A percentile compares a stretch with the other conserved stretches of the same genome.
phyloP scores from a whole-genome alignment of 768 basidiomycete species.

The Collybiopsis luxurians region DNA sequence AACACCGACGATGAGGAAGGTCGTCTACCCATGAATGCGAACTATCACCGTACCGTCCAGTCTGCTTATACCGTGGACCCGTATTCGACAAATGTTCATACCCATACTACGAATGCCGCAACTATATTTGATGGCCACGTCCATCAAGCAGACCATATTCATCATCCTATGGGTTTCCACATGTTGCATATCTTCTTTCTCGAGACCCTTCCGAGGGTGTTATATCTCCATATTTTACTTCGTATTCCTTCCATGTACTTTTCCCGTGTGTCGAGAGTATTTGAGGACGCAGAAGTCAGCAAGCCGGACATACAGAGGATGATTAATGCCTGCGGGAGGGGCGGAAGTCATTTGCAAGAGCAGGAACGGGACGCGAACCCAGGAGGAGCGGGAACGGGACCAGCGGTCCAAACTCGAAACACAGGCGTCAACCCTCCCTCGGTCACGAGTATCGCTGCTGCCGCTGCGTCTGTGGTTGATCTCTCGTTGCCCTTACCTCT shows the following conservation, averaged over 20 bases:
- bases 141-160: neutral
- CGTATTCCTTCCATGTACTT: conserved; percentile 80
- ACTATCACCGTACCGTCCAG: neutral
- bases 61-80: neutral
- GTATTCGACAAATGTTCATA: neutral
- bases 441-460: conserved; percentile 2
- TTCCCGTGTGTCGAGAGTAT: conserved; percentile 71
- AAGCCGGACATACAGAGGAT: conserved; percentile 65
- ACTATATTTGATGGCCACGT: neutral
- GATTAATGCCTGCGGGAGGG: conserved; percentile 32
- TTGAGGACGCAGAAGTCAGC: conserved; percentile 77
- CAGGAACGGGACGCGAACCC: neutral
- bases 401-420: too few species aligned
- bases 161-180: neutral
- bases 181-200: conserved; percentile 22
- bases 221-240: conserved; percentile 46
- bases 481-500: conserved; percentile 22
- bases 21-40: neutral
- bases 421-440: neutral
- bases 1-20: conserved; percentile 20
- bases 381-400: neutral
- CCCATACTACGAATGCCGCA: neutral
- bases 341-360: conserved; percentile 10
- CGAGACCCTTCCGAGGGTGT: conserved; percentile 39
- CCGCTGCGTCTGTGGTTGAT: conserved; percentile 8